These are phyloP conservation scores for Apophysomyces elegans DNA, from an alignment of 371 early-diverging fungal genomes.

Conservation along the genomic window DNA sequence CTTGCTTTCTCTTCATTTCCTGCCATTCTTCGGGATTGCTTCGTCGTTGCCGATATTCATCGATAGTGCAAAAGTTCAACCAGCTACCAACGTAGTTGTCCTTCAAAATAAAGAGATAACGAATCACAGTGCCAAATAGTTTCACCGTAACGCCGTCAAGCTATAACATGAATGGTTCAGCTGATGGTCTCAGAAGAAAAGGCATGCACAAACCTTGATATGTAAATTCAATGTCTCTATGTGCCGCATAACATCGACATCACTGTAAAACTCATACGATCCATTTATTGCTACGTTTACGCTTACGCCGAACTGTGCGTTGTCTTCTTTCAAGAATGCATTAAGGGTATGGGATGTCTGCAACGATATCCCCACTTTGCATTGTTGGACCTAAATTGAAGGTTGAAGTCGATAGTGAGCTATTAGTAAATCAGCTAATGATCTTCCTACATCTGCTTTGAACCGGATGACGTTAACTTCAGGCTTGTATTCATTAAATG, in stretches of 20 bases:
- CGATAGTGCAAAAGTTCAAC: constrained; percentile 70
- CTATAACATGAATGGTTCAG: constrained; percentile 22
- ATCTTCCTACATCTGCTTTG: constrained; percentile 51
- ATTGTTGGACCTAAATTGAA: constrained; percentile 50
- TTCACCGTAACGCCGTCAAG: constrained; percentile 64
- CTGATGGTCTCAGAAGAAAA: background rate
- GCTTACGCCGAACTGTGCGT: constrained; percentile 59
- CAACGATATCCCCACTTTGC: constrained; percentile 57
- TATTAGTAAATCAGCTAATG: background rate
- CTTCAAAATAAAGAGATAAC: constrained; percentile 72
- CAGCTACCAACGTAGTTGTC: constrained; percentile 82
- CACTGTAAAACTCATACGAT: constrained; percentile 64
- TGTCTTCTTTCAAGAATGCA: constrained; percentile 65
- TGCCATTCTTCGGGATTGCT: constrained; percentile 51
- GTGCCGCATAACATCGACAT: constrained; percentile 56
- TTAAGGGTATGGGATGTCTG: constrained; percentile 75
- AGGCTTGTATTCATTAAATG: constrained; percentile 66
- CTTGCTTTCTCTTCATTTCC: constrained; percentile 55
- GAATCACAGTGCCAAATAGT: constrained; percentile 72
- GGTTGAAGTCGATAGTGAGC: too few relatives aligned
- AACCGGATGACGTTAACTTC: constrained; percentile 62
- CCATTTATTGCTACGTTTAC: constrained; percentile 60
- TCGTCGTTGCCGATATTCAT: constrained; percentile 70
- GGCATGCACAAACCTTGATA: constrained; percentile 51
- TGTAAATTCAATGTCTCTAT: constrained; percentile 68